Evolutionary conservation across 2,329 filamentous ascomycete species (phyloP), one percentile per base, ranked within the genome.

Genomic region (Alternaria ethzedia): DNA sequence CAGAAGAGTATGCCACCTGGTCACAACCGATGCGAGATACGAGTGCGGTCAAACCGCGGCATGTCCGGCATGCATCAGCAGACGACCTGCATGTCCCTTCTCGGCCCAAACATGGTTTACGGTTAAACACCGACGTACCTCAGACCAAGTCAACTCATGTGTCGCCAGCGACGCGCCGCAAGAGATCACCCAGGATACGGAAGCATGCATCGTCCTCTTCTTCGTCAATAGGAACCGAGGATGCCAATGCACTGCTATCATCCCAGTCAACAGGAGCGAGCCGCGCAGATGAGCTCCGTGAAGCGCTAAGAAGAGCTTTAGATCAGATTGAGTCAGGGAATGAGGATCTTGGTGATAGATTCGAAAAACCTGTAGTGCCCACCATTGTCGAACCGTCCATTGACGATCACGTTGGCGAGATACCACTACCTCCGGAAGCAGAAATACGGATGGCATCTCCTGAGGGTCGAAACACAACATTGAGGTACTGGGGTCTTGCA

Each of bases 401-500:
- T 6, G 51, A 61, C 25, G 56, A 62, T 10, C 46, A 64, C 5
- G 45, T 71, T 26, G 73, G 72, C 43, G 64, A 72, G n/a, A 71
- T 74, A 45, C 41, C 64, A 17, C 57, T 76, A 10, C 70, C 72
- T 9, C 59, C 69, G 8, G 67, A 66, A n/a, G 41, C 69, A 3
- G 74, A 76, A 45, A 66, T 75, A 23, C 56, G 71, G 13, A 63
- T 65, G 9, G 43, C 62, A 4, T 67, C 68, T 44, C 10, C 41
- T 17, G 28, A n/a, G n/a, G 32, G 45, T n/a, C 49, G 50, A 43
- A 70, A 57, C 54, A 65, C 68, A 8, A 54, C 68, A 1, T 20
- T 68, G 43, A 70, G 62, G 13, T 75, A 70, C 46, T 70, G 68
- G 59, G 59, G 68, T 17, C 59, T 77, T 17, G 71, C 71, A 5